These are phyloP conservation scores for Coemansia sp. DNA, from an alignment of 192 early-diverging fungal genomes.

Conservation along the genomic window DNA sequence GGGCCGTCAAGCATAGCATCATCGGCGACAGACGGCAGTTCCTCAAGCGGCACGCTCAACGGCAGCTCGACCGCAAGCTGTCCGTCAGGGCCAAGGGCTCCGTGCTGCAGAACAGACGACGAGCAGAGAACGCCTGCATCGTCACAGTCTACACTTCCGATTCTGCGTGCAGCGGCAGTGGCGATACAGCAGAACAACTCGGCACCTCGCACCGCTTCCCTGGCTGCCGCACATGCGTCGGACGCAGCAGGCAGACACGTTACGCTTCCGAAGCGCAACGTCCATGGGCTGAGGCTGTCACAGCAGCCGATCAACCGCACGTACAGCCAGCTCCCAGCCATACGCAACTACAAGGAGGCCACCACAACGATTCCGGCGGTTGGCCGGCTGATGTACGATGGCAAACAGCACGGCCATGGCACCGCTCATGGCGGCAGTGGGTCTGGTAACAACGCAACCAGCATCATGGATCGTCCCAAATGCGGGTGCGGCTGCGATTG, in stretches of 20 bases:
- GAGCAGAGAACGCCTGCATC: background rate
- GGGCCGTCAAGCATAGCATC: background rate
- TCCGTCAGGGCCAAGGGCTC: constrained; percentile 17
- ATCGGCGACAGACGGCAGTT: background rate
- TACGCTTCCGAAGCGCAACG: background rate
- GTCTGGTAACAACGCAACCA: background rate
- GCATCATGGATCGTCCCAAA: constrained; percentile 18
- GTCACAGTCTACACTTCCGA: background rate
- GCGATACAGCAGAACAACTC: constrained; percentile 1
- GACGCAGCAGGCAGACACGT: background rate
- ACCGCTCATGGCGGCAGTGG: too few species aligned
- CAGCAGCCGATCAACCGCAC: background rate
- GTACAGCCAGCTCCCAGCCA: background rate
- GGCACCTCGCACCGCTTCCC: background rate
- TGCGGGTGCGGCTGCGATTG: constrained; percentile 56
- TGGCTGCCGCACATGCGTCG: background rate
- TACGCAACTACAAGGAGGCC: background rate
- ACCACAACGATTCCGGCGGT: background rate
- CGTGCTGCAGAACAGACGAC: constrained; percentile 17
- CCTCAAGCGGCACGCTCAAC: background rate
- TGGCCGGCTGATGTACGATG: background rate
- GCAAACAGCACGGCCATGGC: background rate
- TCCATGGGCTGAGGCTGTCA: constrained; percentile 2
- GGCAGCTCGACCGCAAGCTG: background rate
- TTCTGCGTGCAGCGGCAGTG: background rate